Conservation (phyloP, 768 basidiomycete genomes). For the Trametes villosa region DNA sequence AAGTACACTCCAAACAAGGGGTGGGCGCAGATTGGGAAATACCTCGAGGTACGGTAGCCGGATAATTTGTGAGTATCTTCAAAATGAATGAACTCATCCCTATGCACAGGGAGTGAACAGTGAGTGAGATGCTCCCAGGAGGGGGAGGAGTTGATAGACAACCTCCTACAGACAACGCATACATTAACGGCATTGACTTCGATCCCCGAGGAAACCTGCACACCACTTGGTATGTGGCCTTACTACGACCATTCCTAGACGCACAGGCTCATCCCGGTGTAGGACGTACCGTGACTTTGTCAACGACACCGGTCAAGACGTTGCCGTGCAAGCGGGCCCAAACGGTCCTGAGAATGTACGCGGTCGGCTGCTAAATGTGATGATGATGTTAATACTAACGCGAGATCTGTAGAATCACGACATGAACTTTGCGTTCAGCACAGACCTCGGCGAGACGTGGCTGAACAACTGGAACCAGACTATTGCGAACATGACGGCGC, state of each 20-base stretch:
- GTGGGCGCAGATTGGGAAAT: conserved; percentile 38
- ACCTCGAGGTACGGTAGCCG: conserved; percentile 36
- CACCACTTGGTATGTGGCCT: conserved; percentile 35
- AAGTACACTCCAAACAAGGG: conserved; percentile 35
- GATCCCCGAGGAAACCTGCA: conserved; percentile 35
- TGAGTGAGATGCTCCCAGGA: conserved; percentile 11
- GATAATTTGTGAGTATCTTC: background rate
- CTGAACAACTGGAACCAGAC: conserved; percentile 42
- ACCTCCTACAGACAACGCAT: conserved; percentile 39
- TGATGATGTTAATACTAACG: background rate
- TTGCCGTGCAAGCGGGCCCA: conserved; percentile 44
- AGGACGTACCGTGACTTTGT: conserved; percentile 46
- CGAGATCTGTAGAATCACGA: conserved; percentile 41
- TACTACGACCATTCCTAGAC: background rate
- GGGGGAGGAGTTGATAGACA: background rate
- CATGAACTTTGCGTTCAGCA: conserved; percentile 38
- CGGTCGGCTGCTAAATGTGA: background rate
- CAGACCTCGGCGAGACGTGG: conserved; percentile 39
- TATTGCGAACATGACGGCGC: conserved; percentile 32
- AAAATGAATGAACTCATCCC: background rate
- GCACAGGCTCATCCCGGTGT: background rate
- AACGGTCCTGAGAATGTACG: conserved; percentile 45
- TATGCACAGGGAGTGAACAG: conserved; percentile 40
- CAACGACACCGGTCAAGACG: conserved; percentile 43
- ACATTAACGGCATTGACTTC: conserved; percentile 45